Percentiles rank a stretch among this genome's conserved stretches.
These are phyloP conservation scores for Papiliotrema terrestris DNA, from an alignment of 1,284 basidiomycete genomes.

Conservation along the genomic window DNA sequence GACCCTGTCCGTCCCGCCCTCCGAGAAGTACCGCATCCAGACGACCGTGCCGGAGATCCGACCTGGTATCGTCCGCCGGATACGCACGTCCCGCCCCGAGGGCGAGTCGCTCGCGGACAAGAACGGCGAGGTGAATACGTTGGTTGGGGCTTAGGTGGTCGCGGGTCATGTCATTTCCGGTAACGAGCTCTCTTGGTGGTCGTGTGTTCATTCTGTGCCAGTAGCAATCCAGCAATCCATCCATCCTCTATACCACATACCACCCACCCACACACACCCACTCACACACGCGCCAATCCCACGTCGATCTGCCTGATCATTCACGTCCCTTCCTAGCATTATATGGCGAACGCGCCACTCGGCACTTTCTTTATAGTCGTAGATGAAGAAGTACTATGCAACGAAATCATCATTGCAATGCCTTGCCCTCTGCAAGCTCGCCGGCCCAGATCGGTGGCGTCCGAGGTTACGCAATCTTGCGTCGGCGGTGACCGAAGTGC, in stretches of 20 bases:
- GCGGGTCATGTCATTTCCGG: neutral
- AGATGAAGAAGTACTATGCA: no score
- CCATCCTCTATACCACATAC: neutral
- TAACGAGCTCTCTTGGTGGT: neutral
- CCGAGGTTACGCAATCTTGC: no score
- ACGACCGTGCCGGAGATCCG: conserved; percentile 39
- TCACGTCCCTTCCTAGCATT: no score
- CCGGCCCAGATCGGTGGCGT: no score
- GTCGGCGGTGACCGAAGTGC: no score
- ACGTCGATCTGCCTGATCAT: no score
- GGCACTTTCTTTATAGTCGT: no score
- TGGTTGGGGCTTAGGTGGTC: conserved; percentile 21
- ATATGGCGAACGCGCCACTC: no score
- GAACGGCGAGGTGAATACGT: conserved; percentile 23
- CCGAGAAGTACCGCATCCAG: conserved; percentile 44
- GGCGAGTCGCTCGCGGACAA: conserved; percentile 22
- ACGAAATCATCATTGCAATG: no score
- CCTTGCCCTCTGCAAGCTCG: no score
- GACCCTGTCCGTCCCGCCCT: conserved; percentile 44
- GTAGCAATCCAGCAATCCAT: neutral
- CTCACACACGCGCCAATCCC: no score
- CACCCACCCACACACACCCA: no score
- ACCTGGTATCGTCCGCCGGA: conserved; percentile 31
- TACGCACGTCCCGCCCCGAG: conserved; percentile 6
- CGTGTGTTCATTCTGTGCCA: neutral